Percentiles rank a stretch among this genome's conserved stretches.
Conservation (phyloP, 176 grass and related monocot species). For the Tuctoria greenei region DNA sequence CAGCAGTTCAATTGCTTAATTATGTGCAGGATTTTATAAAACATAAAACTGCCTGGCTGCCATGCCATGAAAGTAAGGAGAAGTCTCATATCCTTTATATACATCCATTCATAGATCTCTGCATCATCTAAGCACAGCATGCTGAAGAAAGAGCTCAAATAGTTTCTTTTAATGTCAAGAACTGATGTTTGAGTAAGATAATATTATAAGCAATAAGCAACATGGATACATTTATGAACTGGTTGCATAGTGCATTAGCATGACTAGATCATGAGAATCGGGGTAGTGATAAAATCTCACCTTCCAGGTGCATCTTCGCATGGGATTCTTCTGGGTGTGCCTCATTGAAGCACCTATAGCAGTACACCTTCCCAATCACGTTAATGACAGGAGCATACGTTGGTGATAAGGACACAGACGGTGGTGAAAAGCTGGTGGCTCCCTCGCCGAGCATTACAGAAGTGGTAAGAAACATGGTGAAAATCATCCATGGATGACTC, state of each 20-base stretch:
- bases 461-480: conserved; percentile 29
- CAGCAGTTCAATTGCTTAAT: neutral
- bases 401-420: conserved; percentile 33
- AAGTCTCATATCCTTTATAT: neutral
- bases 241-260: conserved; percentile 12
- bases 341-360: conserved; percentile 61
- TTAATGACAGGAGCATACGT: conserved; percentile 47
- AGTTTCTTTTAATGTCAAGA: neutral
- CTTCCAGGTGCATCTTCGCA: conserved; percentile 62
- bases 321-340: conserved; percentile 51
- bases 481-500: conserved; percentile 28
- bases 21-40: neutral
- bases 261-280: neutral
- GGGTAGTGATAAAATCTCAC: conserved; percentile 16
- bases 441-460: conserved; percentile 28
- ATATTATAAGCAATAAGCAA: neutral
- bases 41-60: neutral
- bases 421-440: conserved; percentile 30
- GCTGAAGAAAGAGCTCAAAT: neutral
- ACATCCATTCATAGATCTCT: neutral
- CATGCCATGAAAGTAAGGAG: neutral
- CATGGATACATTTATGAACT: neutral
- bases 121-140: neutral
- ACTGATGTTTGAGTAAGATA: too few species aligned
- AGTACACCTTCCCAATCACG: conserved; percentile 72